phyloP scores from a whole-genome alignment of 768 basidiomycete genomes.

The Mycena maculata region DNA sequence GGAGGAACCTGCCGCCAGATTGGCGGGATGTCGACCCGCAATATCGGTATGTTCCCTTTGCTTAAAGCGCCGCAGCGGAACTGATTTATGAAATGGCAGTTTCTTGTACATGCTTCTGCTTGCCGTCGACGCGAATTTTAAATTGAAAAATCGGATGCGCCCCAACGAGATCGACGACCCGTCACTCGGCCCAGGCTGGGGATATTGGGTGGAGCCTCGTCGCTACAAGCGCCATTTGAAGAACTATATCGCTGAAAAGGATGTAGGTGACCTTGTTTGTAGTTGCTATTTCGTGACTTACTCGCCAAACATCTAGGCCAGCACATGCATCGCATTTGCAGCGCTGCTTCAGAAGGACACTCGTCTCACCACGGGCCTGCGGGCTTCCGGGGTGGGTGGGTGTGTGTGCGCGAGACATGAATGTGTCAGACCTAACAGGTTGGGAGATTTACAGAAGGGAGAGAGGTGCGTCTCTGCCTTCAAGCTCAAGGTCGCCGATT shows the following conservation, averaged over 20 bases:
- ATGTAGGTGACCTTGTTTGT: too few relatives aligned
- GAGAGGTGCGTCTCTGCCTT: slow-evolving; percentile 39
- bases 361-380: slow-evolving; percentile 10
- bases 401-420: slow-evolving; percentile 35
- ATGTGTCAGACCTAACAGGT: slow-evolving; percentile 24
- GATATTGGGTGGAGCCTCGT: slow-evolving; percentile 27
- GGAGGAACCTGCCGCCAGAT: too few relatives aligned
- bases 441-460: slow-evolving; percentile 40
- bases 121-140: slow-evolving; percentile 38
- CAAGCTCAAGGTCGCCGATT: too few relatives aligned
- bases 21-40: slow-evolving; percentile 19
- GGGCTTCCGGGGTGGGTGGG: slow-evolving; percentile 21
- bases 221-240: slow-evolving; percentile 23
- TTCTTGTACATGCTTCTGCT: slow-evolving; percentile 24
- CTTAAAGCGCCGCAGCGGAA: too few relatives aligned
- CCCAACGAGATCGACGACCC: slow-evolving; percentile 29
- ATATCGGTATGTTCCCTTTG: neutral
- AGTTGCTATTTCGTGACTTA: too few relatives aligned
- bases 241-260: neutral
- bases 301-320: slow-evolving; percentile 25
- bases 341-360: slow-evolving; percentile 36
- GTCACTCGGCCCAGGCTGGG: slow-evolving; percentile 25
- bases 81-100: too few relatives aligned
- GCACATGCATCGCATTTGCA: slow-evolving; percentile 32
- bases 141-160: slow-evolving; percentile 26